Conservation (phyloP, 176 grass and related monocot genomes). For the Aegilops longissima region DNA sequence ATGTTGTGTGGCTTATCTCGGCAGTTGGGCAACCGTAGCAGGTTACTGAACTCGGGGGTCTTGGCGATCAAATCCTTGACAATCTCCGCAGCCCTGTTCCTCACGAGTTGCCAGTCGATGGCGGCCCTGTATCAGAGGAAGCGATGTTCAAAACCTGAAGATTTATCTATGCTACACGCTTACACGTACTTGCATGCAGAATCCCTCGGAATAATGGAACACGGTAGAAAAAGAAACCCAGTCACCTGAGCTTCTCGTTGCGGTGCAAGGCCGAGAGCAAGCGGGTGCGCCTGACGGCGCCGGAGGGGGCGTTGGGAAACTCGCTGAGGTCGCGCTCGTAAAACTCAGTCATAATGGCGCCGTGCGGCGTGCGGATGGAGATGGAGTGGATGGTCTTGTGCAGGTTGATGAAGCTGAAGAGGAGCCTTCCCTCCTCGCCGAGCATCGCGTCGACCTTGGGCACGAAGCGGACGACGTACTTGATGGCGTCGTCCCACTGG, state of each 20-base stretch:
- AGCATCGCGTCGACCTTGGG: background rate
- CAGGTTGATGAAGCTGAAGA: background rate
- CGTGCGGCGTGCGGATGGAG: background rate
- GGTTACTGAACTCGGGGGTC: constrained; percentile 16
- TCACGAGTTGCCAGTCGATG: background rate
- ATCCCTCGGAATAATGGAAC: background rate
- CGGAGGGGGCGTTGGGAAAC: background rate
- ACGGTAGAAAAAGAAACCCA: background rate
- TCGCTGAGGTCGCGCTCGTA: background rate
- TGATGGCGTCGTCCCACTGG: background rate
- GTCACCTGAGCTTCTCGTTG: background rate
- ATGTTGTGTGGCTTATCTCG: constrained; percentile 1
- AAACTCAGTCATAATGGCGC: background rate
- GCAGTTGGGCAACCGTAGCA: background rate
- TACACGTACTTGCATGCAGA: background rate
- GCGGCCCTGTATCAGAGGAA: background rate
- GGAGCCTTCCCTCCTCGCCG: background rate
- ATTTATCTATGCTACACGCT: background rate
- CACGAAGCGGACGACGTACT: constrained; percentile 12
- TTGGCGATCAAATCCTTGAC: background rate
- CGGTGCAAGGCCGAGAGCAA: background rate
- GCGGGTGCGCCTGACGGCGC: background rate
- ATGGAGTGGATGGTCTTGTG: background rate
- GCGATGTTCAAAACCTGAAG: background rate
- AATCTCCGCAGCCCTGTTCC: background rate